These are phyloP conservation scores for Fusarium continuum DNA, from an alignment of 2,329 filamentous ascomycete species.

Conservation along the genomic window DNA sequence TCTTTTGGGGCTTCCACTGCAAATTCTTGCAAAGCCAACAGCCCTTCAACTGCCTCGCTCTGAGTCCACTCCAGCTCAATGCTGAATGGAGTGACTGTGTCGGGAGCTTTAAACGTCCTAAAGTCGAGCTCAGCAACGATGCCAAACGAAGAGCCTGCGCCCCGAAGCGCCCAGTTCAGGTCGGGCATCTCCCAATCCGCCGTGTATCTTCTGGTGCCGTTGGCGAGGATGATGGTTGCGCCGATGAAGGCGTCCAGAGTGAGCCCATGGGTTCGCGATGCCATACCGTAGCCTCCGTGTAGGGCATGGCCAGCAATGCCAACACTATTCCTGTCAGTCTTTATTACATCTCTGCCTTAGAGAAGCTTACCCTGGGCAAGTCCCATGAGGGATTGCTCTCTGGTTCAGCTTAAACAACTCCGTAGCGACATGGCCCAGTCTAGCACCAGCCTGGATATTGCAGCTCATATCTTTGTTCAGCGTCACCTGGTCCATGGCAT, in stretches of 20 bases:
- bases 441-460: slow-evolving; percentile 54
- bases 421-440: slow-evolving; percentile 58
- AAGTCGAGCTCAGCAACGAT: slow-evolving; percentile 46
- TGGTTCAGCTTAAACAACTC: slow-evolving; percentile 51
- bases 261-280: slow-evolving; percentile 44
- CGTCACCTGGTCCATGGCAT: slow-evolving; percentile 50
- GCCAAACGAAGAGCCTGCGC: slow-evolving; percentile 47
- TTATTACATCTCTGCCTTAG: fast-evolving
- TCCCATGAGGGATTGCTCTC: slow-evolving; percentile 60
- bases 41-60: slow-evolving; percentile 25
- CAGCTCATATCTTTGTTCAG: slow-evolving; percentile 32
- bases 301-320: slow-evolving; percentile 44
- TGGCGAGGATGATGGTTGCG: slow-evolving; percentile 44
- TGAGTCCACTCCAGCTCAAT: slow-evolving; percentile 37
- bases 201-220: slow-evolving; percentile 38
- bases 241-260: slow-evolving; percentile 44
- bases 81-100: slow-evolving; percentile 30
- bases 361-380: slow-evolving; percentile 58
- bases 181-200: slow-evolving; percentile 39
- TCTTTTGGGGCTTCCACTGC: slow-evolving; percentile 36
- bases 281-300: slow-evolving; percentile 46
- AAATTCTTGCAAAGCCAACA: slow-evolving; percentile 42
- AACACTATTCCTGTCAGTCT: slow-evolving; percentile 35
- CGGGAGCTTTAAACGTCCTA: slow-evolving; percentile 39
- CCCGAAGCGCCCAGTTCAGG: slow-evolving; percentile 46